phyloP scores from a whole-genome alignment of 805 yeast genomes.

The Wickerhamiella allomyrinae region DNA sequence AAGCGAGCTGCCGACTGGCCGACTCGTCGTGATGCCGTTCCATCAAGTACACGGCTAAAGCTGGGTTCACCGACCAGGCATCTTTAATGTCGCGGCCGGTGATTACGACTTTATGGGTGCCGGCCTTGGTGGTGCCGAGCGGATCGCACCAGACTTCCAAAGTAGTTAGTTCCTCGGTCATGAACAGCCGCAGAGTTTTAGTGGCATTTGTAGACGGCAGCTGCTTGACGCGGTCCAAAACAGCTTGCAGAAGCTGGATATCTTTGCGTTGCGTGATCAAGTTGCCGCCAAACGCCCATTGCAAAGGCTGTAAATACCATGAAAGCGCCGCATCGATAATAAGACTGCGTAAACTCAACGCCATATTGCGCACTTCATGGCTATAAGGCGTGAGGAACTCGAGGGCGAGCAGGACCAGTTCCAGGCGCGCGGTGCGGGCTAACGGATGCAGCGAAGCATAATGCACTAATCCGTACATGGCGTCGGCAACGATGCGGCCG shows the following conservation, averaged over 20 bases:
- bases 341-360: slow-evolving; percentile 34
- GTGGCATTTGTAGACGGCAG: slow-evolving; percentile 12
- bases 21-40: slow-evolving; percentile 34
- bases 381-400: slow-evolving; percentile 46
- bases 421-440: slow-evolving; percentile 62
- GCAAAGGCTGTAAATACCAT: slow-evolving; percentile 53
- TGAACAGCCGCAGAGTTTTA: slow-evolving; percentile 42
- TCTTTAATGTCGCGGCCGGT: slow-evolving; percentile 28
- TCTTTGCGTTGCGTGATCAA: slow-evolving; percentile 58
- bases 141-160: slow-evolving; percentile 70
- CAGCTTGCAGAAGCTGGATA: slow-evolving; percentile 39
- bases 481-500: slow-evolving; percentile 35
- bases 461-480: slow-evolving; percentile 35
- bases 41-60: slow-evolving; percentile 56
- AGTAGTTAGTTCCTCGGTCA: slow-evolving; percentile 61
- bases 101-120: slow-evolving; percentile 6
- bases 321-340: slow-evolving; percentile 55
- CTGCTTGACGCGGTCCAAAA: slow-evolving; percentile 27
- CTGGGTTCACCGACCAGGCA: slow-evolving; percentile 58
- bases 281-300: slow-evolving; percentile 80
- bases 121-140: slow-evolving; percentile 18
- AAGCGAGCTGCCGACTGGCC: slow-evolving; percentile 29
- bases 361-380: slow-evolving; percentile 29
- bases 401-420: slow-evolving; percentile 52
- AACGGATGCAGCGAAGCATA: slow-evolving; percentile 71